Base-by-base conservation (phyloP, 805 yeast species). In the Groenewaldozyma tartarivorans region DNA sequence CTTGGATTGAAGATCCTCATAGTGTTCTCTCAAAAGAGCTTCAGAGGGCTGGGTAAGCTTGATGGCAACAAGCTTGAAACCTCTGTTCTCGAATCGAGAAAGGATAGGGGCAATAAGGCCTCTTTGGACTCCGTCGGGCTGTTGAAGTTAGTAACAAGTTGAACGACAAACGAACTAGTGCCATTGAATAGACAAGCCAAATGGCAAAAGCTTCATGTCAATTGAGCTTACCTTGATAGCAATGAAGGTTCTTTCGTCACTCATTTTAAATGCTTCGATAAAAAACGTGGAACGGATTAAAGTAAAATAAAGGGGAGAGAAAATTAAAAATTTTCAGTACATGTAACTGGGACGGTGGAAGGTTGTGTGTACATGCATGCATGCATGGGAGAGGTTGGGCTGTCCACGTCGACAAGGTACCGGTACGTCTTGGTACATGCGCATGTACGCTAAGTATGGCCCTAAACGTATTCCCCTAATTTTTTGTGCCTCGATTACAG, bases 81-180 rank as follows among this genome's bases (percentile, higher is more conserved):
- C 99, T 72, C 95, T 85, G 75, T 79, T 73, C 76, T 88, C 96
- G 70, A 94, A 92, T 71, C 97, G 86, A 58, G 80, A 74, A 56
- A 92, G 65, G 74, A 92, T 88, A 56, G 82, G 75, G 65, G 94
- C 70, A 71, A 90, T 75, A 66, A 92, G 75, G 51, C 97, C 97
- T 74, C 99, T 86, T 77, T 92, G 97, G 77, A 92, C 97, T 72
- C 97, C 99, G 71, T 92, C 99, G 71, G 99, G 99, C 79, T 67
- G 44, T 4, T 11, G 20, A 19, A 13, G 35, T 13, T 9, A 35
- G n/a, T n/a, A n/a, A n/a, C n/a, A 21, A 19, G 7, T 34, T 6
- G 30, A 34, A 17, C 29, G 31, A 15, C 15, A 26, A 15, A 16
- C 6, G 13, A 19, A 15, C 9, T 11, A 7, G 15, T 9, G 30